Evolutionary conservation across 2,329 filamentous ascomycete genomes (phyloP), one percentile per base, ranked within the genome.

Genomic region (Fusarium aywerte): DNA sequence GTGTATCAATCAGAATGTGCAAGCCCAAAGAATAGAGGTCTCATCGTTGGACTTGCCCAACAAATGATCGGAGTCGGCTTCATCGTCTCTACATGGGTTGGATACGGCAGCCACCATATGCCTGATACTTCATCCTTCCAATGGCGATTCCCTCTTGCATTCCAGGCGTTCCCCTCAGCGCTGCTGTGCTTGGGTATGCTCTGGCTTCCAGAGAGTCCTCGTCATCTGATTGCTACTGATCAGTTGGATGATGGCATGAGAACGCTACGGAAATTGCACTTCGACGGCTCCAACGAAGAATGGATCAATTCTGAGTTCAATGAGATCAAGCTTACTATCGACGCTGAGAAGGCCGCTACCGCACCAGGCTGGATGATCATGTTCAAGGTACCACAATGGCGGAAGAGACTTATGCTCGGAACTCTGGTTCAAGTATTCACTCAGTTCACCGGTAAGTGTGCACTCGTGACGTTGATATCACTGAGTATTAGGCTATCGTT

Each of bases 401-500:
- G 87, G 35, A 87, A 79, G 12, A 79, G 87, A 15, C 80, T 89
- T 52, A 76, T 87, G 73, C 85, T 87, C 62, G 87, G 85, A 29
- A 82, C 84, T 27, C 75, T 85, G 3, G 81, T 89, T n/a, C 86
- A 90, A 73, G 80, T 86, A 11, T 87, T 89, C 65, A 86, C 85
- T 4, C 68, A 73, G 59, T 83, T 89, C 71, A 84, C 82, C 38
- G 84, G 68, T 69, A 67, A 12, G 66, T 18, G 6, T 7, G 7
- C 21, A 15, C 6, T 11, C 33, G 2, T 16, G 10, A 11, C 21
- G 23, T 39, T 23, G 15, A 23, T 16, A 7, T 6, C 5, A 13
- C 31, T 32, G 18, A 21, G n/a, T 7, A 12, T n/a, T 47, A 21
- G 3, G 11, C n/a, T 11, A 3, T 8, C 16, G 8, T 20, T 5